Evolutionary conservation across 352 stramenopile species (phyloP), one percentile per base, ranked within the genome.

Genomic region (Pythium dissotocum): DNA sequence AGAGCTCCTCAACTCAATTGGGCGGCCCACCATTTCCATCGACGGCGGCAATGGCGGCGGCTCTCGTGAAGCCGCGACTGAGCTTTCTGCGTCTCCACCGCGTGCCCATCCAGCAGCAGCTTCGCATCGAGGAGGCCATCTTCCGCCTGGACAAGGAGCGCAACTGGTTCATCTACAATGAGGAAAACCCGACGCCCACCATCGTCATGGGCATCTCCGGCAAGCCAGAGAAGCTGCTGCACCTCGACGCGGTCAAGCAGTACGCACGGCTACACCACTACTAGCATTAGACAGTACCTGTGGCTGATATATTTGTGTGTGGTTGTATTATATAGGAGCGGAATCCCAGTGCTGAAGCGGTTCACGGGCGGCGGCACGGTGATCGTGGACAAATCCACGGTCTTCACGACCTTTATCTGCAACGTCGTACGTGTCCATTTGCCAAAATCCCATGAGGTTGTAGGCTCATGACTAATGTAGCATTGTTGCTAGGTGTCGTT

Each of bases 311-410:
- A 0, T 55, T 46, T 49, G 18, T 60, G 30, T 48, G 46, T 57
- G 12, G 72, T 49, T 51, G 46, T 51, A 36, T 24, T 48, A 14
- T 71, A 5, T 53, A 95, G 88, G 24, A 85, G 92, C 61, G 71
- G 79, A 5, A 90, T 98, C 51, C 83, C 87, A 1, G 85, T 98
- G 65, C 79, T 98, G 49, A 96, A 97, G 77, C 89, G 97, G 55
- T 99, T 99, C 78, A 98, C 88, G 14, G 97, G 97, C 48, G 97
- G 97, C 18, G 97, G 97, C 26, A 99, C 97, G 0, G 97, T 99
- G 33, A 97, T 99, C 35, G 90, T 99, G 53, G 96, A 99, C 78
- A 65, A 94, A 59, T 92, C 90, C 70, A 98, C 93, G 14, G 74
- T 97, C 36, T 98, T 98, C 81, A 92, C 88, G 42, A 96, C 90